Evolutionary conservation across 805 yeast species (phyloP).

Genomic region (Hanseniaspora nectarophila): DNA sequence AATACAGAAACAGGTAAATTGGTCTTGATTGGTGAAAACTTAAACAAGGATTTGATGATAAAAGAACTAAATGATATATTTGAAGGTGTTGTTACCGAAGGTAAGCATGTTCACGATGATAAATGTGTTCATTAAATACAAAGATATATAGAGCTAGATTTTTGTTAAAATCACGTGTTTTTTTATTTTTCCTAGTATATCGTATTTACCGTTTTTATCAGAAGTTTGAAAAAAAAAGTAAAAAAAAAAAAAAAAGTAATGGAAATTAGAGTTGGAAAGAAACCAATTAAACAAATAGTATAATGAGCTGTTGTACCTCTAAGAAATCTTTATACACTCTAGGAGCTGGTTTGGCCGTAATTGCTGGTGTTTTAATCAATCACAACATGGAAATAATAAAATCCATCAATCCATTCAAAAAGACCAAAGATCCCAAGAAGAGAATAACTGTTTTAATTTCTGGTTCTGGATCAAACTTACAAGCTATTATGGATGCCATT

Average conservation of each 20-base stretch:
- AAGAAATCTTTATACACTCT: background rate
- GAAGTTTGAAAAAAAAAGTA: background rate
- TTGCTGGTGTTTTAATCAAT: background rate
- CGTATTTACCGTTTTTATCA: background rate
- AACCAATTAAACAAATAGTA: background rate
- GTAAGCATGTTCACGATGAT: background rate
- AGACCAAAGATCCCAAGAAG: conserved; percentile 18
- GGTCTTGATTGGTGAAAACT: conserved; percentile 64
- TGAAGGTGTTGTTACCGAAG: background rate
- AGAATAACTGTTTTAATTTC: conserved; percentile 64
- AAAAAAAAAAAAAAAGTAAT: background rate
- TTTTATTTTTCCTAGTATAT: background rate
- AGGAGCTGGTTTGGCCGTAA: background rate
- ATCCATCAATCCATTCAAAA: background rate
- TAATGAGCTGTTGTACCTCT: background rate
- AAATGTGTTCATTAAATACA: background rate
- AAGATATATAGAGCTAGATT: background rate
- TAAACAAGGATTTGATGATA: conserved; percentile 31
- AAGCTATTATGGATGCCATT: conserved; percentile 77
- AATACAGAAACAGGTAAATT: conserved; percentile 41
- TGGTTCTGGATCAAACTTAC: conserved; percentile 91
- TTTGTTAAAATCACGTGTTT: background rate
- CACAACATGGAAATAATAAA: background rate
- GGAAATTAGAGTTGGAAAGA: background rate
- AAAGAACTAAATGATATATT: conserved; percentile 16